These are phyloP conservation scores for Ceratocystis ficicola DNA, from an alignment of 2,329 filamentous ascomycete species.

Conservation along the genomic window DNA sequence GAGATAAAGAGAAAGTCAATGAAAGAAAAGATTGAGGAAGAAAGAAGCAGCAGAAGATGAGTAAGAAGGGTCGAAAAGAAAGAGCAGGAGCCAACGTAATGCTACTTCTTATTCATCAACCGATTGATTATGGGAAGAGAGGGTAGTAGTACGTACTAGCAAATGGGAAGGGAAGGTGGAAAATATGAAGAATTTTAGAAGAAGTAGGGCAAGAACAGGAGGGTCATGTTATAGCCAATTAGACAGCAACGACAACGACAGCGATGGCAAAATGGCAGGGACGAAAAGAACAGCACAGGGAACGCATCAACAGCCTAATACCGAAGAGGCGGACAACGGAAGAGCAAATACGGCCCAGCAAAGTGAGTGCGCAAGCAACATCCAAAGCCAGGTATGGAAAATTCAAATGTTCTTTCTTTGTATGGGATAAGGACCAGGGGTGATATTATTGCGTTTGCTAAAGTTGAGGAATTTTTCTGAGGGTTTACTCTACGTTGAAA, in stretches of 20 bases:
- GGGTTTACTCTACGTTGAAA: slow-evolving; percentile 9
- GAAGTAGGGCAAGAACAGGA: slow-evolving; percentile 1
- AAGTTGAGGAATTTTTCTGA: slow-evolving; percentile 9
- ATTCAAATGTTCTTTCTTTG: slow-evolving; percentile 7
- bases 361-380: not conserved
- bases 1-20: slow-evolving; percentile 7
- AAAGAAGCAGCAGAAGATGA: not conserved
- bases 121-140: not conserved
- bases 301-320: not conserved
- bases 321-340: not conserved
- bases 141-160: not conserved
- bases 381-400: not conserved
- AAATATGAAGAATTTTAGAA: no score
- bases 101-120: not conserved
- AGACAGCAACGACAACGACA: not conserved
- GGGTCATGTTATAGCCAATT: slow-evolving; percentile 9
- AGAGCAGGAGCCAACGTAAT: slow-evolving; percentile 7
- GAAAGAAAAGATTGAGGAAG: slow-evolving; percentile 8
- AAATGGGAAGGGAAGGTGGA: not conserved
- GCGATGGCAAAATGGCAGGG: not conserved
- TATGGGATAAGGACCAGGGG: not conserved
- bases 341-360: not conserved
- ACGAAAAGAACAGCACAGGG: not conserved
- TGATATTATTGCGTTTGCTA: slow-evolving; percentile 1
- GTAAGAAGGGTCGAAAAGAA: not conserved